Evolutionary conservation across 2,329 filamentous ascomycete species (phyloP), one percentile per base, ranked within the genome.

Genomic region (Shiraia bambusicola): DNA sequence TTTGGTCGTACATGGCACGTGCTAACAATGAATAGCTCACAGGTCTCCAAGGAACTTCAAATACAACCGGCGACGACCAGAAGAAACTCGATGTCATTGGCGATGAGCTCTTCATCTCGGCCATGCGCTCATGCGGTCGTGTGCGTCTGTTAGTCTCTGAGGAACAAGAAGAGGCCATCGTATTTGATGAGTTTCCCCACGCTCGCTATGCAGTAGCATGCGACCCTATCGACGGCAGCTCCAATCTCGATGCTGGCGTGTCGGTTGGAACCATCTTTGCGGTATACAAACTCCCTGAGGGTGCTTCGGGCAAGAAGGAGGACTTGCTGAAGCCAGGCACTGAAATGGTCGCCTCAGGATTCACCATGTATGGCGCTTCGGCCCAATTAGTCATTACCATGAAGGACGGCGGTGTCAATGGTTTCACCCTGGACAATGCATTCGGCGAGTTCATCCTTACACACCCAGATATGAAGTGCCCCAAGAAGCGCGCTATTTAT

Each of bases 71-170:
- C 54, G 93, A 98, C 71, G 93, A 97, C 69, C 93, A 98, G 72
- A 98, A 98, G 83, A 98, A 98, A 77, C 88, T 98, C 50, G 93
- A 98, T 69, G 92, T 98, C 46, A 97, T 98, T 67, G 92, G 91
- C 69, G 97, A 98, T 70, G 93, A 98, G 69, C 80, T 98, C 61
- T 98, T 98, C 76, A 88, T 98, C 65, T 85, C 88, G 48, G 88
- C 91, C 51, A 97, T 98, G 93, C 83, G 82, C 58, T 92, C 88
- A 38, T 95, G 87, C 19, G 91, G 89, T 61, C 91, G 90, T 71
- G 93, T 91, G 68, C 84, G 89, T 37, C 76, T 97, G 45, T 78
- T 98, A 26, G 91, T 98, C n/a, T 98, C 93, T 1, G 93, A 98
- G 72, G 93, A 98, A 69, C 92, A 97, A 71, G 93, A 98, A 53